Evolutionary conservation across 2,329 filamentous ascomycete genomes (phyloP).

Genomic region (Sclerotinia glacialis): DNA sequence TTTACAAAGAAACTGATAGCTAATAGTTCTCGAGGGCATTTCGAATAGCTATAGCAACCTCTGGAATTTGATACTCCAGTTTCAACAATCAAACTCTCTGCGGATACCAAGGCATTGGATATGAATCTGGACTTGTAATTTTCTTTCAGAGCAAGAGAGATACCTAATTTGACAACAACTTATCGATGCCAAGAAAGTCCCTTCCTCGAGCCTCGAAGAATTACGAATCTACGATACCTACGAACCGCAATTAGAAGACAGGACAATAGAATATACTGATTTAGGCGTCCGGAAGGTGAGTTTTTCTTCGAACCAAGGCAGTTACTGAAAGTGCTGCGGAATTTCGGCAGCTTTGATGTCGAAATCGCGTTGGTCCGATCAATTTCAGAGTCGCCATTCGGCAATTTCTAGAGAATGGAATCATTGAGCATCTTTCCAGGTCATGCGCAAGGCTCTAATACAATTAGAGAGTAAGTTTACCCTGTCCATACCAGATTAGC

Average conservation of each 20-base stretch:
- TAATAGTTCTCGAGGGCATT: too few relatives aligned
- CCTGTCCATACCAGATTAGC: too few relatives aligned
- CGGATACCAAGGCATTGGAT: fast-evolving
- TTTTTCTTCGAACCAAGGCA: fast-evolving
- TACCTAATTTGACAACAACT: background rate
- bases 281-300: background rate
- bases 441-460: fast-evolving
- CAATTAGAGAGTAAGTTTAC: too few relatives aligned
- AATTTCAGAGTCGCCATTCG: fast-evolving
- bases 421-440: background rate
- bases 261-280: background rate
- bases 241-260: background rate
- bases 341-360: background rate
- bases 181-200: background rate
- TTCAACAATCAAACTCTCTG: too few relatives aligned
- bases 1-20: too few relatives aligned
- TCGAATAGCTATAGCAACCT: too few relatives aligned
- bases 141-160: background rate
- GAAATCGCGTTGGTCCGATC: fast-evolving
- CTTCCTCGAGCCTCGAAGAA: background rate
- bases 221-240: background rate
- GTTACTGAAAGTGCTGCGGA: background rate
- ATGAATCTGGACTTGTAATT: fast-evolving
- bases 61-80: too few relatives aligned
- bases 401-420: background rate